Conservation (phyloP, 2,329 filamentous ascomycete genomes). For the Parascedosporium putredinis region DNA sequence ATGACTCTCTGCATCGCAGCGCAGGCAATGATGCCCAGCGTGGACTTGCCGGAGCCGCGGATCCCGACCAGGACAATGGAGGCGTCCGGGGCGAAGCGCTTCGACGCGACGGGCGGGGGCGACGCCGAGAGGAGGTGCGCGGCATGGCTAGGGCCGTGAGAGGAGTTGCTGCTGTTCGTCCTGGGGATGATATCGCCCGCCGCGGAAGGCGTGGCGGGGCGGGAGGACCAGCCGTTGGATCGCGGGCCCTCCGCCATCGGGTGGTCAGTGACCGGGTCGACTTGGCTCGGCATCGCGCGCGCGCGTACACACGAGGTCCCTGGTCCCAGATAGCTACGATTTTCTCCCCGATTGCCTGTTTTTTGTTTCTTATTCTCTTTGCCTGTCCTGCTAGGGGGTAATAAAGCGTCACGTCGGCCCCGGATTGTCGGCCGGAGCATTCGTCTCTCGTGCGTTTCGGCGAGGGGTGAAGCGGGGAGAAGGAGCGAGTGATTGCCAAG, state of each 20-base stretch:
- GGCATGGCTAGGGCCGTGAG: too few species aligned
- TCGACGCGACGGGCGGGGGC: slow-evolving; percentile 12
- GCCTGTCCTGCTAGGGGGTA: neutral
- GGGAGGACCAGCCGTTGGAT: neutral
- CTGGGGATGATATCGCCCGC: slow-evolving; percentile 3
- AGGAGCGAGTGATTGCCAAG: too few species aligned
- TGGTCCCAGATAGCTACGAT: too few species aligned
- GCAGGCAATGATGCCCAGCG: slow-evolving; percentile 64
- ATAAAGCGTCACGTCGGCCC: neutral
- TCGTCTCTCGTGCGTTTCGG: neutral
- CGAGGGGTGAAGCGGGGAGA: neutral
- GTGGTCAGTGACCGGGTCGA: neutral
- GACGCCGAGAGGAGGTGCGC: neutral
- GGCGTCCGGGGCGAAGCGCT: slow-evolving; percentile 45
- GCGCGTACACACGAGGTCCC: neutral
- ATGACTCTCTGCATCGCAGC: slow-evolving; percentile 58
- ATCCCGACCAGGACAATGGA: slow-evolving; percentile 66
- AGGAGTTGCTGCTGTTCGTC: neutral
- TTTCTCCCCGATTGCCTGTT: too few species aligned
- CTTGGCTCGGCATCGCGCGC: neutral
- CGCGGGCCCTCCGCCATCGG: neutral
- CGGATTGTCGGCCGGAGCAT: neutral
- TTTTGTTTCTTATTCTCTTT: too few species aligned
- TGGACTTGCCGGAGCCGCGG: slow-evolving; percentile 65
- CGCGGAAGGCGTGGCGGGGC: neutral